Evolutionary conservation across 2,329 filamentous ascomycete species (phyloP).

Genomic region (Trichoderma gracile): DNA sequence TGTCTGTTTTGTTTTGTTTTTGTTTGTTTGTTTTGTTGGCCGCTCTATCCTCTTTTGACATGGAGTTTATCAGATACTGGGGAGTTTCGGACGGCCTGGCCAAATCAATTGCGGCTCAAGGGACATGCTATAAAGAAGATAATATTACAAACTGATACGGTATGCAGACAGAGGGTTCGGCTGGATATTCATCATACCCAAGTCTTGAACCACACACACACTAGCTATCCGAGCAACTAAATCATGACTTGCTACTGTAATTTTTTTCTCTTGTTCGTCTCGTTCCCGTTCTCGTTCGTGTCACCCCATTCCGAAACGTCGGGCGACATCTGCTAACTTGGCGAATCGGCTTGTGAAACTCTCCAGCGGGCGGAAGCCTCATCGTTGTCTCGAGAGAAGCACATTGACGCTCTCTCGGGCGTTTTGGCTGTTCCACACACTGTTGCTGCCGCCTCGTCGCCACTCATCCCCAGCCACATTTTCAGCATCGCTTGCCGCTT

Average conservation of each 20-base stretch:
- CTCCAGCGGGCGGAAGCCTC: background rate
- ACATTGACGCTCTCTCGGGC: constrained; percentile 65
- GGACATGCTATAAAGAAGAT: constrained; percentile 10
- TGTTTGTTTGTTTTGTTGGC: background rate
- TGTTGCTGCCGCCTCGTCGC: constrained; percentile 59
- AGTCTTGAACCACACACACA: background rate
- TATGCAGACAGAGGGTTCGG: background rate
- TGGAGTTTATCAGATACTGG: constrained; percentile 13
- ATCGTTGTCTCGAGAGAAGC: constrained; percentile 56
- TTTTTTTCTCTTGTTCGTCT: background rate
- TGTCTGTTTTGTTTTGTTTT: background rate
- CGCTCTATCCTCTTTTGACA: constrained; percentile 14
- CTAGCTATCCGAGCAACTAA: constrained; percentile 8
- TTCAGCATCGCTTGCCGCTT: constrained; percentile 65
- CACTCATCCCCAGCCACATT: constrained; percentile 67
- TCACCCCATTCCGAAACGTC: background rate
- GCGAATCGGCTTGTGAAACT: background rate
- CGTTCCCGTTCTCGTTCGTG: background rate
- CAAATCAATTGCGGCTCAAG: constrained; percentile 3
- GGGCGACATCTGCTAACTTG: background rate
- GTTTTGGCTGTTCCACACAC: constrained; percentile 59
- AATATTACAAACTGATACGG: constrained; percentile 18
- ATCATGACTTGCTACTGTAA: constrained; percentile 14
- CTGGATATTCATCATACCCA: background rate
- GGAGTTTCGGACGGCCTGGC: constrained; percentile 9